Evolutionary conservation across 2,329 filamentous ascomycete genomes (phyloP), one percentile per base, ranked within the genome.

Genomic region (Davidsoniella neocaledoniae): DNA sequence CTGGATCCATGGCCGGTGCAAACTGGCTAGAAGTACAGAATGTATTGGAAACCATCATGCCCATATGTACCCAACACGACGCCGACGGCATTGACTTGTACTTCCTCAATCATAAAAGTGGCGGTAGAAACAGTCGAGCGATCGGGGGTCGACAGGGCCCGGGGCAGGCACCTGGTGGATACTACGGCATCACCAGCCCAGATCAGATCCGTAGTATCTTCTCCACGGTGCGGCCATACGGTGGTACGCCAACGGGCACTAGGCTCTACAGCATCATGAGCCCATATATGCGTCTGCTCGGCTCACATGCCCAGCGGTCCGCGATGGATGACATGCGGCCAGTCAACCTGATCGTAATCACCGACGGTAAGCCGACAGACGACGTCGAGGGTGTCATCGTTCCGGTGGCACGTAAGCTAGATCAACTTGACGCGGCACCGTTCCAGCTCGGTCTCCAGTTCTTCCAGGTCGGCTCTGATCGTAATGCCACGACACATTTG

Each of bases 371-470:
- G 39, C 79, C 91, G 1, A 79, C 72, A 1, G 87, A 95, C 61
- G 85, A 94, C 55, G 78, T 83, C 0, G 83, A 88, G 62, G 70
- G 69, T 6, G 70, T 79, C 23, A 77, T 96, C 44, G 68, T 85
- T 39, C 62, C 65, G 3, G 70, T 76, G 1, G 90, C 87, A 0
- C 72, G 72, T 62, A 79, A 76, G 59, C 74, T 96, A 29, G 82
- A 91, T 58, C 64, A 64, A 47, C 62, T 83, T 6, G 72, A 79
- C 7, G 86, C 86, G 0, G 77, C 81, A 3, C 72, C 79, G 1
- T 83, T 83, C 70, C 91, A 96, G 66, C 70, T 95, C 7, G 90
- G 90, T 33, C 77, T 96, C 51, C 90, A 96, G 63, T 96, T 96
- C 68, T 94, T 96, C 69, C 90, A 95, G 65, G 83, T 96, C 42